Percentiles rank a stretch among this genome's conserved stretches.
Evolutionary conservation across 225 moss, liverwort and hornwort species (phyloP).

Genomic region (Climacium dendroides): DNA sequence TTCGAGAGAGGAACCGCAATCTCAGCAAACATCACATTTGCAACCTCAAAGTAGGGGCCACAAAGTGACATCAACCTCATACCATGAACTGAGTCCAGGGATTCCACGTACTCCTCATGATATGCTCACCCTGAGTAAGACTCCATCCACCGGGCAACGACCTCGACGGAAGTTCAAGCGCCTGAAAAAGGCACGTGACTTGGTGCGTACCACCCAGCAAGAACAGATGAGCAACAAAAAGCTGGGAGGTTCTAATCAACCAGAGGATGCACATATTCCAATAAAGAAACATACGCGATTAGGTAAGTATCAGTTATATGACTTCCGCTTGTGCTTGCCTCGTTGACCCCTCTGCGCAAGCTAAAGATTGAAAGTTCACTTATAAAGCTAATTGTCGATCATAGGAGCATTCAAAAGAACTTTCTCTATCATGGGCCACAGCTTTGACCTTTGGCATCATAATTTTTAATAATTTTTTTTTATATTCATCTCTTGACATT

Average conservation of each 20-base stretch:
- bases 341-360: neutral
- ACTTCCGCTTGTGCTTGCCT: neutral
- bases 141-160: slow-evolving; percentile 23
- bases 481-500: neutral
- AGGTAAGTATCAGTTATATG: neutral
- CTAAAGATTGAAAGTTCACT: neutral
- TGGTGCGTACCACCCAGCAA: slow-evolving; percentile 19
- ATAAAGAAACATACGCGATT: slow-evolving; percentile 18
- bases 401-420: neutral
- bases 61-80: neutral
- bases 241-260: neutral
- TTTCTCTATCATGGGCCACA: neutral
- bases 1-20: neutral
- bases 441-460: neutral
- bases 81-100: slow-evolving; percentile 2
- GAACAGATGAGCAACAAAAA: slow-evolving; percentile 13
- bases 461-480: neutral
- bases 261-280: neutral
- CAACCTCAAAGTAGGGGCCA: neutral
- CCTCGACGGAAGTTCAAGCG: slow-evolving; percentile 32
- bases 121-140: neutral
- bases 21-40: neutral
- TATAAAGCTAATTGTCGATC: neutral
- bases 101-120: neutral
- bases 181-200: slow-evolving; percentile 46